Conservation (phyloP, 805 yeast species). For the Yarrowia yakushimensis region DNA sequence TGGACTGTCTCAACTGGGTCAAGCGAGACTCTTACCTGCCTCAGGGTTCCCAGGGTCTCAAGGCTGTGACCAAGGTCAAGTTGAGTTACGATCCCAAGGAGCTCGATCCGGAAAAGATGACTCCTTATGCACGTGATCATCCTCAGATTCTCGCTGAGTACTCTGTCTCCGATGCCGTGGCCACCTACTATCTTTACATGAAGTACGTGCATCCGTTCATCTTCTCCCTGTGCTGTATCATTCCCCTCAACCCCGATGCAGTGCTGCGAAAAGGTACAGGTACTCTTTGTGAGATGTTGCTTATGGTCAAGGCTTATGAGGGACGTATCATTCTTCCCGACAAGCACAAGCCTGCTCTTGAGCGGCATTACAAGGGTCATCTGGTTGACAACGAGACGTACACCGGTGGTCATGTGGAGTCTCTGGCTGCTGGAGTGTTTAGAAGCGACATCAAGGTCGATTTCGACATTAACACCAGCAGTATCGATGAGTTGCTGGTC, state of each 20-base stretch:
- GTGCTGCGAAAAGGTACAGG: conserved; percentile 96
- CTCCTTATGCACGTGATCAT: conserved; percentile 91
- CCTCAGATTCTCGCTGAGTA: conserved; percentile 93
- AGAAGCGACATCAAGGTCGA: conserved; percentile 77
- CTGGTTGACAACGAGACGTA: conserved; percentile 91
- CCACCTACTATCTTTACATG: conserved; percentile 92
- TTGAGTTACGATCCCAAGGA: conserved; percentile 95
- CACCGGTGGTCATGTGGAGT: conserved; percentile 98
- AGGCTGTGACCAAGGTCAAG: conserved; percentile 94
- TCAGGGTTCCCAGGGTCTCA: conserved; percentile 97
- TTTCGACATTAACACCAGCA: conserved; percentile 76
- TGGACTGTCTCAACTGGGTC: conserved; percentile 98
- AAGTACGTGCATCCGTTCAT: conserved; percentile 97
- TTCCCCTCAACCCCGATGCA: conserved; percentile 96
- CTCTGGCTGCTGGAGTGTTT: conserved; percentile 96
- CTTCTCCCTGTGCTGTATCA: conserved; percentile 89
- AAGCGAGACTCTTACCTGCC: conserved; percentile 96
- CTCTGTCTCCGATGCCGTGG: conserved; percentile 99
- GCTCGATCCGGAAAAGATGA: conserved; percentile 95
- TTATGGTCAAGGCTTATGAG: conserved; percentile 91
- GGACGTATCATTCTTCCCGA: conserved; percentile 78
- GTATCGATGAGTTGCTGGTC: conserved; percentile 69
- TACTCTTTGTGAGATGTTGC: conserved; percentile 93
- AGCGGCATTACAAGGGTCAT: conserved; percentile 81
- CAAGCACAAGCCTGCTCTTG: conserved; percentile 91